These are phyloP conservation scores for Seiridium cupressi DNA, from an alignment of 2,329 filamentous ascomycete species.

Conservation along the genomic window DNA sequence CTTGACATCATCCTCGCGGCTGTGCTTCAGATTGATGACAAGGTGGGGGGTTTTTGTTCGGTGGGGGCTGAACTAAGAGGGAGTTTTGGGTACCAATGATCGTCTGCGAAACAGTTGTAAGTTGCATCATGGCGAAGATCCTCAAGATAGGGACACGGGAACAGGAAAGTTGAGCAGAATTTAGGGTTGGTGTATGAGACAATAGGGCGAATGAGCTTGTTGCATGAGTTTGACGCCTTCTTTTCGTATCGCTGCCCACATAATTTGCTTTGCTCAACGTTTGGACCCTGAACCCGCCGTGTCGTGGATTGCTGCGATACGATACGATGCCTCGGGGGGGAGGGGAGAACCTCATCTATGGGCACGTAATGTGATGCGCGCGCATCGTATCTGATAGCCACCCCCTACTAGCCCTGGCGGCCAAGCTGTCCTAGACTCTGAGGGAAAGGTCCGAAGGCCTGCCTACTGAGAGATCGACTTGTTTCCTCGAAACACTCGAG, in stretches of 20 bases:
- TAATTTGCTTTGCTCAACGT: neutral
- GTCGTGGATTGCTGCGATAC: too few relatives aligned
- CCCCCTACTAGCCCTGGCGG: too few relatives aligned
- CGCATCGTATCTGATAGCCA: too few relatives aligned
- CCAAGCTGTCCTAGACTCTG: too few relatives aligned
- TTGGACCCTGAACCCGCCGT: too few relatives aligned
- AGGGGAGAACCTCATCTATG: too few relatives aligned
- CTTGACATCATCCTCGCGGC: slow-evolving; percentile 11
- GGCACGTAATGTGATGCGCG: too few relatives aligned
- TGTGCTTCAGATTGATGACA: slow-evolving; percentile 9
- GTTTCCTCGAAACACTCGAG: slow-evolving; percentile 11
- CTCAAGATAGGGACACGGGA: neutral
- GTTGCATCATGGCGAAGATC: slow-evolving; percentile 1
- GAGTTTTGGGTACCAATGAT: neutral
- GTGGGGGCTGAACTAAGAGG: neutral
- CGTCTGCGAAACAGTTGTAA: neutral
- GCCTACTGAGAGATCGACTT: neutral
- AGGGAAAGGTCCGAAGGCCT: neutral
- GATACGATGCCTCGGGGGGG: too few relatives aligned
- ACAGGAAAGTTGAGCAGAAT: neutral
- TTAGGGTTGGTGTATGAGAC: neutral
- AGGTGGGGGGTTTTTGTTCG: neutral
- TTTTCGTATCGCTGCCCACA: neutral
- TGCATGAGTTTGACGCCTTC: neutral
- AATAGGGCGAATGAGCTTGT: neutral